Evolutionary conservation across 2,329 filamentous ascomycete species (phyloP), one percentile per base, ranked within the genome.

Genomic region (Chalaropsis ovoidea): DNA sequence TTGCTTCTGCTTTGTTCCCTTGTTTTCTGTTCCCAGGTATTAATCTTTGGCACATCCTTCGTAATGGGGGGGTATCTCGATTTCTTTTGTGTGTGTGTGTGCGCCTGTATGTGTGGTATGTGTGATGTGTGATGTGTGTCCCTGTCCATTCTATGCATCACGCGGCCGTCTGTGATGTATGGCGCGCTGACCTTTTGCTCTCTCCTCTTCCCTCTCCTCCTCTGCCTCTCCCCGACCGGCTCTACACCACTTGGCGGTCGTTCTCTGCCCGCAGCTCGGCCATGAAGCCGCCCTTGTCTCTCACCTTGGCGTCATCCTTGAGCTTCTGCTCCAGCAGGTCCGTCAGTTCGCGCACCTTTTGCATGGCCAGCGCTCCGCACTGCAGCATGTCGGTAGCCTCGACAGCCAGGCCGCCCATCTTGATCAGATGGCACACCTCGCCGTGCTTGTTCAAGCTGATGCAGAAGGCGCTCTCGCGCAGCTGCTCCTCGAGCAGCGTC

Each of bases 351-450:
- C 90, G 90, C 22, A 89, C 89, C 76, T 92, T 95, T 68, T 82
- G 80, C 73, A 93, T 75, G 11, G 92, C 91, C 67, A 86, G 76
- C 65, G 82, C 85, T 1, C 88, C 86, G 76, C 89, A 95, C 70
- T 86, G 83, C 70, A 99, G 78, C 70, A 97, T 77, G 42, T 82
- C 79, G 68, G 92, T 78, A 1, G 92, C 91, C 73, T 96, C 89
- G 13, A 96, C 83, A 0, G 91, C 83, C 22, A 83, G 81, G 31
- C 94, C 94, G 27, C 93, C 92, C 67, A 94, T 84, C 78, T 99
- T 99, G 39, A 91, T 87, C 68, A 96, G 83, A 75, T 95, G 90
- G 71, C 91, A 95, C 49, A 96, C 84, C 77, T 96, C 92, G 27
- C 92, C 92, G 72, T 92, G 88, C 72, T 85, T 86, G 76, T 96